A percentile compares a stretch with the other conserved stretches of the same genome.
These are phyloP conservation scores for Stentor roeselii DNA, from an alignment of 73 alveolate genomes.

Conservation along the genomic window DNA sequence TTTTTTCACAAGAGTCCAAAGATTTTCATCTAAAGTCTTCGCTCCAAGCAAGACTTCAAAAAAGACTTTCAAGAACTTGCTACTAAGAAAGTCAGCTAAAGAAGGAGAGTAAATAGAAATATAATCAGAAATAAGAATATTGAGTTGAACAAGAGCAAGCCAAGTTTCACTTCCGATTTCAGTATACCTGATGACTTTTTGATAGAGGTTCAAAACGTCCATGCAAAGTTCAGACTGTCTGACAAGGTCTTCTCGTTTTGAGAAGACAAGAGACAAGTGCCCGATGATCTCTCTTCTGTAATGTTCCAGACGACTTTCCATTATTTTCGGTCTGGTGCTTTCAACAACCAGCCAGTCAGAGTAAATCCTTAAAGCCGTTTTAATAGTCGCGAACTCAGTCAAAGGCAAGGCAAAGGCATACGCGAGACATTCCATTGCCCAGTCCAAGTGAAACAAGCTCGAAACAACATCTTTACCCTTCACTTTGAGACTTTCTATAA, in stretches of 20 bases:
- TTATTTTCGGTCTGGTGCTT: neutral
- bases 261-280: neutral
- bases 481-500: neutral
- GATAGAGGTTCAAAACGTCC: neutral
- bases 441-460: neutral
- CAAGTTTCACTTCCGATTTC: neutral
- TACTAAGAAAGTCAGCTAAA: neutral
- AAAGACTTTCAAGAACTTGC: neutral
- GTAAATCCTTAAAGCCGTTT: neutral
- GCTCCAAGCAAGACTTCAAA: neutral
- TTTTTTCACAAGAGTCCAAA: neutral
- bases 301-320: neutral
- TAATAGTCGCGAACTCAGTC: neutral
- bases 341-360: neutral
- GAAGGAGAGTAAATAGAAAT: neutral
- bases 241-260: neutral
- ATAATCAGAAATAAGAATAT: neutral
- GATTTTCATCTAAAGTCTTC: neutral
- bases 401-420: neutral
- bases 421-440: slow-evolving; percentile 4
- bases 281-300: neutral
- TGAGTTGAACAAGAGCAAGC: neutral
- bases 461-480: neutral
- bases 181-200: neutral
- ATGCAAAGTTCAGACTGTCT: neutral